phyloP scores from a whole-genome alignment of 805 yeast species.

The Blastobotrys muscicola region DNA sequence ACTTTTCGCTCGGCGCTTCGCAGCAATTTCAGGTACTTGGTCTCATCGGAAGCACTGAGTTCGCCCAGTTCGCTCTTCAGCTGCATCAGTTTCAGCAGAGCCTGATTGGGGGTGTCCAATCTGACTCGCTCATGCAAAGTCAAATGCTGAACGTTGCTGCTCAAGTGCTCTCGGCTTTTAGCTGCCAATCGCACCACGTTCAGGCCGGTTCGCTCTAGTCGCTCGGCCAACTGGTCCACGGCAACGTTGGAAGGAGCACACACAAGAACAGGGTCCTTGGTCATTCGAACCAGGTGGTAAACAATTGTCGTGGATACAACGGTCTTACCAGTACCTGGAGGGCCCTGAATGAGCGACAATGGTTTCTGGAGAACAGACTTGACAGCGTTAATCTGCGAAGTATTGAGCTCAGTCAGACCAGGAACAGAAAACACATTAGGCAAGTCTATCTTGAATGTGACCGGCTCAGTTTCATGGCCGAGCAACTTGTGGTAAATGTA shows the following conservation, averaged over 20 bases:
- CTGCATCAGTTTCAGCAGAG: constrained; percentile 47
- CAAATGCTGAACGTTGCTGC: constrained; percentile 47
- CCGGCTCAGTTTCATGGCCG: constrained; percentile 66
- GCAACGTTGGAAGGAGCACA: constrained; percentile 97
- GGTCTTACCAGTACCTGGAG: constrained; percentile 95
- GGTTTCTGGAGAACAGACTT: constrained; percentile 59
- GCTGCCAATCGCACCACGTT: constrained; percentile 74
- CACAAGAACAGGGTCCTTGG: constrained; percentile 60
- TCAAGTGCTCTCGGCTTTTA: constrained; percentile 71
- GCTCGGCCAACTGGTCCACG: constrained; percentile 78
- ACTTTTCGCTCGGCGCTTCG: constrained; percentile 41
- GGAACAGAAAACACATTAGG: constrained; percentile 58
- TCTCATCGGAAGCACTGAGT: constrained; percentile 46
- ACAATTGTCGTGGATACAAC: constrained; percentile 86
- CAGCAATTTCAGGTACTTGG: constrained; percentile 33
- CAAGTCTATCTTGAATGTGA: constrained; percentile 34
- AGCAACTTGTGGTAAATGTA: constrained; percentile 67
- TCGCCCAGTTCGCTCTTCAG: constrained; percentile 63
- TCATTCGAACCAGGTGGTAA: constrained; percentile 57
- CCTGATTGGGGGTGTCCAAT: constrained; percentile 29
- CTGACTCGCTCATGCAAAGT: constrained; percentile 49
- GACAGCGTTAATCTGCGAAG: constrained; percentile 74
- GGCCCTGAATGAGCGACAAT: constrained; percentile 81
- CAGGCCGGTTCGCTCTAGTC: constrained; percentile 60
- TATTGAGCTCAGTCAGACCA: constrained; percentile 59